Conservation (phyloP, 2,329 filamentous ascomycete genomes). For the Beauveria rudraprayagi region DNA sequence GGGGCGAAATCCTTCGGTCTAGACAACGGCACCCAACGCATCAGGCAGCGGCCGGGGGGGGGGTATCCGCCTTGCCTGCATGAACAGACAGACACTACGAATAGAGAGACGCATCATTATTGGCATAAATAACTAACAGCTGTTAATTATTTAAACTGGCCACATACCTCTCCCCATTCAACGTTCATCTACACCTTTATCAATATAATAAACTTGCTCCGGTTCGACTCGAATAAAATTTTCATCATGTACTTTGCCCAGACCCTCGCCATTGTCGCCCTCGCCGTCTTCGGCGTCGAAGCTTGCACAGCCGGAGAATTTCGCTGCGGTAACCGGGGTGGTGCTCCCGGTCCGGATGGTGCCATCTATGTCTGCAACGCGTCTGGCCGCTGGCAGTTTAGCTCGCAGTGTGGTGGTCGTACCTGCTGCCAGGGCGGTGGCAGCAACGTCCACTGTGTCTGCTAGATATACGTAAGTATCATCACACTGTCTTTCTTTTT, state of each 20-base stretch:
- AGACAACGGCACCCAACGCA: background rate
- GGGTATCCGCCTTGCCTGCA: background rate
- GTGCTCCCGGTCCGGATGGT: constrained; percentile 1
- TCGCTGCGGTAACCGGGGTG: background rate
- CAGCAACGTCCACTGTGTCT: background rate
- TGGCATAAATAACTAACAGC: background rate
- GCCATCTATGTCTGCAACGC: background rate
- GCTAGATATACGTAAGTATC: background rate
- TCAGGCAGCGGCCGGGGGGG: background rate
- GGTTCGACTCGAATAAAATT: background rate
- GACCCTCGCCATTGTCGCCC: constrained; percentile 5
- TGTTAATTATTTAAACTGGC: background rate
- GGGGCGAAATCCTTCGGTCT: background rate
- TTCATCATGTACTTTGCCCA: constrained; percentile 7
- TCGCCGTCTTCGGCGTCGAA: constrained; percentile 3
- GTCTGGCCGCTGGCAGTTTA: background rate
- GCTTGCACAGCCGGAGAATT: background rate
- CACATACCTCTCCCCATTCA: too few relatives aligned
- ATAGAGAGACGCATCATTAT: background rate
- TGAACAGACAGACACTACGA: background rate
- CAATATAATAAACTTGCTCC: background rate
- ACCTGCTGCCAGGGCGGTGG: constrained; percentile 5
- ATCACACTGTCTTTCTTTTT: background rate
- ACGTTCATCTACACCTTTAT: background rate
- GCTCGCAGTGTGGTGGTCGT: background rate